Conservation (phyloP, 345 rosid genomes). For the Brassica juncea region DNA sequence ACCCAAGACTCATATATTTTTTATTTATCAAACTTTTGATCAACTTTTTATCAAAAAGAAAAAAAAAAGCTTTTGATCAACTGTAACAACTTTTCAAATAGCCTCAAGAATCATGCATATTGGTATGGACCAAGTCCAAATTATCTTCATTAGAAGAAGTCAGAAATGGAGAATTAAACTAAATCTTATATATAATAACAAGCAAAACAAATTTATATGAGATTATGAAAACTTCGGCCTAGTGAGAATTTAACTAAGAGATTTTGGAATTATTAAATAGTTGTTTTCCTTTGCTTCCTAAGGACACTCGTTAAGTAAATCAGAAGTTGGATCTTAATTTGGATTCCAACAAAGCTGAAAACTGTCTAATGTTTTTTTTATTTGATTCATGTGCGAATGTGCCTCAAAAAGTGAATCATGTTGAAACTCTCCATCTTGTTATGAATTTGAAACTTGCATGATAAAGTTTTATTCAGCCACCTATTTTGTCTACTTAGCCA, state of each 20-base stretch:
- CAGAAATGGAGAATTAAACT: neutral
- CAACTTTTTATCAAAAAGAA: too few relatives aligned
- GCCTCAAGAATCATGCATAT: neutral
- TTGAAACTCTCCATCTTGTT: neutral
- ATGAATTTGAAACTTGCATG: neutral
- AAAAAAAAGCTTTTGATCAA: neutral
- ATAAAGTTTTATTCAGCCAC: neutral
- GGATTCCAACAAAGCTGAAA: neutral
- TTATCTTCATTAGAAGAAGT: neutral
- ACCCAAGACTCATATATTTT: neutral
- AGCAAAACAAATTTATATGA: neutral
- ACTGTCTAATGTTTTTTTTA: neutral
- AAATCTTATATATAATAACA: neutral
- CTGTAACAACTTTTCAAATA: neutral
- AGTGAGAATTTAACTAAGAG: neutral
- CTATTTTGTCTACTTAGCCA: neutral
- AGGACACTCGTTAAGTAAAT: neutral
- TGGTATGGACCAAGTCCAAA: conserved; percentile 6
- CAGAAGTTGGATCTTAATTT: neutral
- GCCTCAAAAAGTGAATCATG: neutral
- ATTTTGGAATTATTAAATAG: neutral
- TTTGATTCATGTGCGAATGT: neutral
- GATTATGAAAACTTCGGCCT: neutral
- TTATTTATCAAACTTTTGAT: neutral
- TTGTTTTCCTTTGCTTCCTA: neutral